Conservation (phyloP, 2,329 filamentous ascomycete species). For the Alternaria novae-zelandiae region DNA sequence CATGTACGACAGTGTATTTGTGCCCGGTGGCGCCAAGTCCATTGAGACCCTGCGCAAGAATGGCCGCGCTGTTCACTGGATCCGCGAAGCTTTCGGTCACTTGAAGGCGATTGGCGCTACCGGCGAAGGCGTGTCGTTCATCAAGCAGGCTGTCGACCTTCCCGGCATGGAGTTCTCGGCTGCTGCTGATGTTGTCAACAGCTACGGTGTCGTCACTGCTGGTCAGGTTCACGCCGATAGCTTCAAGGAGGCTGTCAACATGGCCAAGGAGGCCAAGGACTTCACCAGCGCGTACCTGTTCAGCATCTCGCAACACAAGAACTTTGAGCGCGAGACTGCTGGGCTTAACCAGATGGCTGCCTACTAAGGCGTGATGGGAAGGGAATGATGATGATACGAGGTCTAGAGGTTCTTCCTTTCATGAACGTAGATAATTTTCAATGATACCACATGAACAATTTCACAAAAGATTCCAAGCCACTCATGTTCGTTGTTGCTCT, state of each 20-base stretch:
- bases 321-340: slow-evolving; percentile 75
- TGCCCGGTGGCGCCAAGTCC: slow-evolving; percentile 73
- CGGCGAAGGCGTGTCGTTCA: slow-evolving; percentile 71
- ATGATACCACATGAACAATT: neutral
- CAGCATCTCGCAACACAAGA: slow-evolving; percentile 73
- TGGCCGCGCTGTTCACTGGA: slow-evolving; percentile 76
- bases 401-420: neutral
- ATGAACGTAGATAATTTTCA: neutral
- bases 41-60: slow-evolving; percentile 69
- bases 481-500: neutral
- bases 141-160: slow-evolving; percentile 57
- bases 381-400: neutral
- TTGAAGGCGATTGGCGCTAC: slow-evolving; percentile 80
- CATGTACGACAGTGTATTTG: slow-evolving; percentile 80
- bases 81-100: slow-evolving; percentile 82
- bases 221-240: slow-evolving; percentile 60
- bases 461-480: neutral
- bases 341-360: slow-evolving; percentile 72
- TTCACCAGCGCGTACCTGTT: slow-evolving; percentile 76
- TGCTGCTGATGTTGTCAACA: slow-evolving; percentile 64
- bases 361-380: slow-evolving; percentile 58
- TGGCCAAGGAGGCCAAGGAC: slow-evolving; percentile 70
- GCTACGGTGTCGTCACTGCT: slow-evolving; percentile 79
- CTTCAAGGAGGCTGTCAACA: slow-evolving; percentile 66
- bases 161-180: slow-evolving; percentile 58